Evolutionary conservation across 768 basidiomycete species (phyloP).

Genomic region (Tricholoma sp.): DNA sequence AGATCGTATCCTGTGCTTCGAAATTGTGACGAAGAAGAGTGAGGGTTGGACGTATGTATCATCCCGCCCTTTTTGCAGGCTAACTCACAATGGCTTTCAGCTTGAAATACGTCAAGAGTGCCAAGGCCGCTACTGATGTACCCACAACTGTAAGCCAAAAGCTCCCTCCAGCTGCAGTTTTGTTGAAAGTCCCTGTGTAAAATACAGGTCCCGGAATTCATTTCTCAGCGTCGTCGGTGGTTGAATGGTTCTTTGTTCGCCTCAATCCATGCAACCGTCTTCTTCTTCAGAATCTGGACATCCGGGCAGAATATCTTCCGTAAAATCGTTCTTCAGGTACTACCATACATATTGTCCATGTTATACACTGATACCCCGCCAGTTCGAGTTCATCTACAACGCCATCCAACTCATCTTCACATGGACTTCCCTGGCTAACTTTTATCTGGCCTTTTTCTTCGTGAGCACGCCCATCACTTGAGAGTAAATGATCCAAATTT

Average conservation of each 20-base stretch:
- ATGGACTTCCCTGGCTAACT: constrained; percentile 92
- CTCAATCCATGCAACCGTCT: constrained; percentile 86
- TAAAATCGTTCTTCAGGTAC: constrained; percentile 66
- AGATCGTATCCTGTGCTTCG: constrained; percentile 88
- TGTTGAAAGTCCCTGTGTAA: not conserved
- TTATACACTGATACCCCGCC: not conserved
- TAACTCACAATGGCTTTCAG: constrained; percentile 28
- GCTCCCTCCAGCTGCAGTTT: not conserved
- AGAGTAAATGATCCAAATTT: constrained; percentile 10
- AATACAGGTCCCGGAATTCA: constrained; percentile 81
- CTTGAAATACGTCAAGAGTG: constrained; percentile 86
- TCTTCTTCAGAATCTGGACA: constrained; percentile 84
- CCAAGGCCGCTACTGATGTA: constrained; percentile 95
- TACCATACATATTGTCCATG: constrained; percentile 14
- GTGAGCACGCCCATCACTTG: constrained; percentile 39
- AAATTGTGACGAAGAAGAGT: constrained; percentile 85
- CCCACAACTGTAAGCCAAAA: constrained; percentile 59
- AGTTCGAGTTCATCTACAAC: constrained; percentile 92
- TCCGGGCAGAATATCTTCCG: constrained; percentile 89
- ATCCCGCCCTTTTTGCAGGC: constrained; percentile 7
- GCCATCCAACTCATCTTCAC: constrained; percentile 85
- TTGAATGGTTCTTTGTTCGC: constrained; percentile 89
- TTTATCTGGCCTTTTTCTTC: constrained; percentile 93
- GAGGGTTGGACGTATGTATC: constrained; percentile 73
- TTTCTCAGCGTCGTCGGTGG: constrained; percentile 89